These are phyloP conservation scores for Cymbopogon citratus DNA, from an alignment of 176 grass and related monocot species.

Conservation along the genomic window DNA sequence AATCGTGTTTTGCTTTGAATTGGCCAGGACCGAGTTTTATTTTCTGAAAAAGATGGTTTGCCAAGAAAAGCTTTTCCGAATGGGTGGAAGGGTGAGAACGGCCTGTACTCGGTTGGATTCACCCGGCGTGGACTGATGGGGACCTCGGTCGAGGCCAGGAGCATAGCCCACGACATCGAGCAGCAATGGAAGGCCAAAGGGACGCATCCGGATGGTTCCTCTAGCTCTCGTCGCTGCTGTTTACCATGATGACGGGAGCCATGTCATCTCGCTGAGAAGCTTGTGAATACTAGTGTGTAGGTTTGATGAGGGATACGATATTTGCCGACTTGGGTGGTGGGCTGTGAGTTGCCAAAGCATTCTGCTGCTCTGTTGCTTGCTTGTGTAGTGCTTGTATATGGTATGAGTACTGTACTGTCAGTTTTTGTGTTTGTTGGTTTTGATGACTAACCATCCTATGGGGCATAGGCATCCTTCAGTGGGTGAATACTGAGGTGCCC, in stretches of 20 bases:
- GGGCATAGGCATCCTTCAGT: slow-evolving; percentile 15
- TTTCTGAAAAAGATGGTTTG: slow-evolving; percentile 81
- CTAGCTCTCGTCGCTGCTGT: background rate
- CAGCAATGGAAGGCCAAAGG: slow-evolving; percentile 37
- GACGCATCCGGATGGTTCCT: background rate
- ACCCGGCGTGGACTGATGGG: slow-evolving; percentile 75
- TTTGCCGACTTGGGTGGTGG: slow-evolving; percentile 10
- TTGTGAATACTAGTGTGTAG: slow-evolving; percentile 42
- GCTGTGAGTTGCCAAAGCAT: slow-evolving; percentile 16
- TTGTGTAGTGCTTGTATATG: slow-evolving; percentile 24
- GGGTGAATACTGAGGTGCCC: slow-evolving; percentile 15
- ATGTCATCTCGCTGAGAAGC: background rate
- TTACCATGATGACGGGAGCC: background rate
- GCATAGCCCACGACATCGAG: slow-evolving; percentile 78
- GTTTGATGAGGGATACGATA: slow-evolving; percentile 32
- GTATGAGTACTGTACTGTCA: background rate
- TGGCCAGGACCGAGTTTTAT: slow-evolving; percentile 69
- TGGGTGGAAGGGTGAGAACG: slow-evolving; percentile 74
- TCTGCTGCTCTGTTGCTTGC: slow-evolving; percentile 21
- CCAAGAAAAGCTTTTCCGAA: slow-evolving; percentile 78
- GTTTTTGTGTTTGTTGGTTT: background rate
- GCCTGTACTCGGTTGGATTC: slow-evolving; percentile 83
- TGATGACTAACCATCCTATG: slow-evolving; percentile 43
- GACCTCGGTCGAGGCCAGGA: slow-evolving; percentile 55
- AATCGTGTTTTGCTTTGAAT: slow-evolving; percentile 1